These are phyloP conservation scores for Neostapfia colusana DNA, from an alignment of 176 grass and related monocot species.

Conservation along the genomic window DNA sequence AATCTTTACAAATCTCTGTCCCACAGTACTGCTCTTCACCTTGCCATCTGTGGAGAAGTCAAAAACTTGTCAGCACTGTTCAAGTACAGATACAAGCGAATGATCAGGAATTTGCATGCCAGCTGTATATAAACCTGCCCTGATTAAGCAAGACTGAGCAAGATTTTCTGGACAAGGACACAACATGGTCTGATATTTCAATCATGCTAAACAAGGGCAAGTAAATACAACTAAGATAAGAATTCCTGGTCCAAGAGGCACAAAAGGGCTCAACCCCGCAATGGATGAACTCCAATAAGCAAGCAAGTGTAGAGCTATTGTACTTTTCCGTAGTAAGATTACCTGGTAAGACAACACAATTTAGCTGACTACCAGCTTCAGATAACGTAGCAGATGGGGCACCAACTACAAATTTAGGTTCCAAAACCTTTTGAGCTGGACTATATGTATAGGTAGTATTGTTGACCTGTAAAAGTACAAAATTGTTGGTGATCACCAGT, in stretches of 20 bases:
- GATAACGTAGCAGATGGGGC: slow-evolving; percentile 55
- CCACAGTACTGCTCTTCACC: slow-evolving; percentile 15
- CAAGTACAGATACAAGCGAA: slow-evolving; percentile 17
- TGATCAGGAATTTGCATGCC: slow-evolving; percentile 15
- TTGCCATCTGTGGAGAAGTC: slow-evolving; percentile 46
- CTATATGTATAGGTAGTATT: slow-evolving; percentile 54
- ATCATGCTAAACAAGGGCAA: slow-evolving; percentile 46
- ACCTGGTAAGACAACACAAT: slow-evolving; percentile 70
- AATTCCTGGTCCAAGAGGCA: slow-evolving; percentile 18
- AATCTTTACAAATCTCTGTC: slow-evolving; percentile 60
- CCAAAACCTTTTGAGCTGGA: slow-evolving; percentile 56
- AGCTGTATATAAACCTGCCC: slow-evolving; percentile 24
- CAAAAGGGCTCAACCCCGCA: slow-evolving; percentile 12
- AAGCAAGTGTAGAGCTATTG: slow-evolving; percentile 25
- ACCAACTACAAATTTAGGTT: slow-evolving; percentile 63
- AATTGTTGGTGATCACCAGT: slow-evolving; percentile 42
- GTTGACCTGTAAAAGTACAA: slow-evolving; percentile 76
- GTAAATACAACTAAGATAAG: slow-evolving; percentile 37
- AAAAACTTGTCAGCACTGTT: slow-evolving; percentile 44
- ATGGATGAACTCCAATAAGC: slow-evolving; percentile 25
- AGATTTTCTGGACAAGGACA: slow-evolving; percentile 28
- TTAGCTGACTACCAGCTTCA: slow-evolving; percentile 62
- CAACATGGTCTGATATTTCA: slow-evolving; percentile 27
- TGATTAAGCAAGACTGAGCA: slow-evolving; percentile 39
- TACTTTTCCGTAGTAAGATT: slow-evolving; percentile 44